Base-by-base conservation (phyloP, 1,284 basidiomycete species). In the Melampsora americana region DNA sequence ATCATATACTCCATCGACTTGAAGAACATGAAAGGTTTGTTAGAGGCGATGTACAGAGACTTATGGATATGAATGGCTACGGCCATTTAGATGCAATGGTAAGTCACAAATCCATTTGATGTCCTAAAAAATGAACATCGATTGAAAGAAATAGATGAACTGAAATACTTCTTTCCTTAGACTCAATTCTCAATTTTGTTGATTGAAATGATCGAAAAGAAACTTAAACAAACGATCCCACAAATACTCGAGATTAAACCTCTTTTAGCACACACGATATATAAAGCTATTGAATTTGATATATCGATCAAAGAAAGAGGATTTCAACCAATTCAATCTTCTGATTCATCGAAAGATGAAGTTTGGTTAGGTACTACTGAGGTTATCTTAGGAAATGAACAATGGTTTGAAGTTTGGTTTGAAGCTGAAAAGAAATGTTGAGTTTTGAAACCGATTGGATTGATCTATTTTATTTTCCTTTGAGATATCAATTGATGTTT, bases 211-310 rank as follows among this genome's bases (percentile, higher is more conserved):
- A 60, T 64, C 0, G 69, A 71, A 60, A 61, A 64, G 46, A 92
- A 95, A 80, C 85, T 96, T 9, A 86, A 86, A 64, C 87, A 87
- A 53, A 89, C 91, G 0, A 86, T 95, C 48, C 91, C 93, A 0
- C 83, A 87, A 14, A 83, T 99, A 6, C 85, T 96, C 1, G 84
- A 88, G 5, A 89, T 91, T 79, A 91, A 95, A 0, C 88, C 93
- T 0, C 84, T 98, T 32, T 86, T 99, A 4, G 95, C 95, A 0
- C 95, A 99, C 81, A 97, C 93, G 0, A 90, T 99, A 64, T 95
- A 95, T 82, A 92, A 97, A 83, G 88, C 93, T 0, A 85, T 98
- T 9, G 83, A 89, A 0, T 99, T 98, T 79, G 96, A 99, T 83
- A 88, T 90, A 39, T 87, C 89, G 9, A 82, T 98, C 14, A 12